Evolutionary conservation across 306 rosid genomes (phyloP).

Genomic region (Fragaria vesca): DNA sequence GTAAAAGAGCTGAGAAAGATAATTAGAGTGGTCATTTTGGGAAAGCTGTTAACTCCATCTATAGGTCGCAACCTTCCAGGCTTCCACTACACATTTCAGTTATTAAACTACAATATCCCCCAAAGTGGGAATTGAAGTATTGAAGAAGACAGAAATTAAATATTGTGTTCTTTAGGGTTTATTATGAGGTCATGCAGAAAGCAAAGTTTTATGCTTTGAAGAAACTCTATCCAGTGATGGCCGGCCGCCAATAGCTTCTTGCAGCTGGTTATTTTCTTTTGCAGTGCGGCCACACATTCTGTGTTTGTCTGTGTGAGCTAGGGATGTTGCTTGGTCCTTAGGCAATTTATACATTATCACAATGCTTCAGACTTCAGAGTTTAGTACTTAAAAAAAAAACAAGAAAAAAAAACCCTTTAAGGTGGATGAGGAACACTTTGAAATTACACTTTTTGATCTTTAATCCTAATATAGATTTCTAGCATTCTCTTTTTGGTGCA

Average conservation of each 20-base stretch:
- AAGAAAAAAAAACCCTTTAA: background rate
- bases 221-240: conserved; percentile 10
- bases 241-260: background rate
- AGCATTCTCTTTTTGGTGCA: background rate
- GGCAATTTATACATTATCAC: conserved; percentile 2
- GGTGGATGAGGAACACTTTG: background rate
- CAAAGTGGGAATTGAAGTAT: background rate
- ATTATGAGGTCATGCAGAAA: conserved; percentile 10
- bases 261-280: conserved; percentile 11
- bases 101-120: background rate
- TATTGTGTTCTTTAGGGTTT: background rate
- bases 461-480: background rate
- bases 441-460: background rate
- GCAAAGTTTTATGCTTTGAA: conserved; percentile 11
- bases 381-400: background rate
- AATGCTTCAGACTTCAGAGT: background rate
- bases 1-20: background rate
- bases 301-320: conserved; percentile 1
- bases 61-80: background rate
- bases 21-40: background rate
- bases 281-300: conserved; percentile 23
- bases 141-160: conserved; percentile 1
- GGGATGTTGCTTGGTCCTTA: background rate
- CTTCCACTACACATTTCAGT: background rate
- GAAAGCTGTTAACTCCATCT: background rate